Conservation (phyloP, 305 asterid species). For the Fraxinus xanthoxyloides region DNA sequence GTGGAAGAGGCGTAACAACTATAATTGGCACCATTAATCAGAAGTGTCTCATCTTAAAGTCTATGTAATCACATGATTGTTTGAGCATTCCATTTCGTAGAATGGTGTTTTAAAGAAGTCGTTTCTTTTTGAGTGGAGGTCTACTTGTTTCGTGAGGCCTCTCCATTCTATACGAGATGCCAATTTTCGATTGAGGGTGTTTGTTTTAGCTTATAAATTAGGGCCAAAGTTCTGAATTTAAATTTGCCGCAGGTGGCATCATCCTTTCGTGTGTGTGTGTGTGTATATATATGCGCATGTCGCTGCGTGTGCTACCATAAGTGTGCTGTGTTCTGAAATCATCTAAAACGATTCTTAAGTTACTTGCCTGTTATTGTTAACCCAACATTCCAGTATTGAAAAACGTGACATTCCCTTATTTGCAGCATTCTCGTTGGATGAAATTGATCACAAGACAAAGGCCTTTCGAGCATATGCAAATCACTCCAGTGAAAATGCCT, state of each 20-base stretch:
- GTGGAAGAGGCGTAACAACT: background rate
- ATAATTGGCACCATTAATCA: background rate
- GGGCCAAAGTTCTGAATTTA: background rate
- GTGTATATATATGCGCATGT: background rate
- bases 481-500: constrained; percentile 41
- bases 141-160: background rate
- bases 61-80: background rate
- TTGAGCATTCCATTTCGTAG: background rate
- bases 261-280: background rate
- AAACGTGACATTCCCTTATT: background rate
- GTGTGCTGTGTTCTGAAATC: background rate
- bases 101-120: background rate
- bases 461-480: constrained; percentile 52
- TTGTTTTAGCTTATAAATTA: background rate
- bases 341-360: background rate
- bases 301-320: background rate
- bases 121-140: background rate
- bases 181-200: background rate
- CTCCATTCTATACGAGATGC: background rate
- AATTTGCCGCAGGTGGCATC: background rate
- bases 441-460: constrained; percentile 63
- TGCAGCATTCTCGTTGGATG: constrained; percentile 71
- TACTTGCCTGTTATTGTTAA: background rate
- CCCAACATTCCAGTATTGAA: background rate
- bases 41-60: background rate